Evolutionary conservation across 768 basidiomycete genomes (phyloP).

Genomic region (Tylopilus plumbeoviolaceoides): DNA sequence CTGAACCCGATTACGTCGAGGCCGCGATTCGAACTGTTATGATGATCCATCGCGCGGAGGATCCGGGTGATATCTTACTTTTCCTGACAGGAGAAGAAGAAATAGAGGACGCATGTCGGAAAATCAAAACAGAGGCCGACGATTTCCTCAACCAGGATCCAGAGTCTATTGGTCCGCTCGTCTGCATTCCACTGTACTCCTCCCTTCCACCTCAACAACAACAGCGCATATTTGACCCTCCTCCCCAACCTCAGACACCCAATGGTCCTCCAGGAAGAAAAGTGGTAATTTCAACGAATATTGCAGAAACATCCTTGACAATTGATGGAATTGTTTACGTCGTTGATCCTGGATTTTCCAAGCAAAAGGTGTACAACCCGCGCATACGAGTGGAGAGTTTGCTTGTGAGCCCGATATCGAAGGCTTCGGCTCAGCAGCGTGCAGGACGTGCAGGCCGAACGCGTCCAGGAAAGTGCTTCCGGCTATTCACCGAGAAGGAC

Average conservation of each 20-base stretch:
- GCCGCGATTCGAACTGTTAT: slow-evolving; percentile 94
- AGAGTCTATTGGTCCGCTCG: slow-evolving; percentile 75
- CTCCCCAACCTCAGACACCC: slow-evolving; percentile 58
- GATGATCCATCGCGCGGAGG: slow-evolving; percentile 96
- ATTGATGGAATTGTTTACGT: slow-evolving; percentile 99
- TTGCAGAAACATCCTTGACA: slow-evolving; percentile 95
- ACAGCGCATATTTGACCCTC: slow-evolving; percentile 92
- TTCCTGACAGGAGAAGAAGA: slow-evolving; percentile 99
- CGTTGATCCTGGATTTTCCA: slow-evolving; percentile 95
- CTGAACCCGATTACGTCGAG: slow-evolving; percentile 94
- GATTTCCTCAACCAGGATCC: slow-evolving; percentile 70
- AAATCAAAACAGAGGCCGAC: slow-evolving; percentile 89
- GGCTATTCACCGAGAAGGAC: slow-evolving; percentile 95
- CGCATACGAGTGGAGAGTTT: slow-evolving; percentile 94
- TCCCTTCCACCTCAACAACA: slow-evolving; percentile 92
- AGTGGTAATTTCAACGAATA: slow-evolving; percentile 93
- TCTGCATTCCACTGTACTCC: slow-evolving; percentile 93
- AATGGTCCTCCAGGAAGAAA: slow-evolving; percentile 87
- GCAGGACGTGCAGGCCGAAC: slow-evolving; percentile 97
- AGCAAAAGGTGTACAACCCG: slow-evolving; percentile 98
- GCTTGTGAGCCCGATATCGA: slow-evolving; percentile 92
- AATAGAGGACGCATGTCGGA: slow-evolving; percentile 93
- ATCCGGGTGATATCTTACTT: slow-evolving; percentile 85
- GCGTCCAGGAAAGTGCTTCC: slow-evolving; percentile 94
- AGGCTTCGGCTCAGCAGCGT: slow-evolving; percentile 93